Evolutionary conservation across 2,329 filamentous ascomycete species (phyloP).

Genomic region (Pseudocercospora eumusae): DNA sequence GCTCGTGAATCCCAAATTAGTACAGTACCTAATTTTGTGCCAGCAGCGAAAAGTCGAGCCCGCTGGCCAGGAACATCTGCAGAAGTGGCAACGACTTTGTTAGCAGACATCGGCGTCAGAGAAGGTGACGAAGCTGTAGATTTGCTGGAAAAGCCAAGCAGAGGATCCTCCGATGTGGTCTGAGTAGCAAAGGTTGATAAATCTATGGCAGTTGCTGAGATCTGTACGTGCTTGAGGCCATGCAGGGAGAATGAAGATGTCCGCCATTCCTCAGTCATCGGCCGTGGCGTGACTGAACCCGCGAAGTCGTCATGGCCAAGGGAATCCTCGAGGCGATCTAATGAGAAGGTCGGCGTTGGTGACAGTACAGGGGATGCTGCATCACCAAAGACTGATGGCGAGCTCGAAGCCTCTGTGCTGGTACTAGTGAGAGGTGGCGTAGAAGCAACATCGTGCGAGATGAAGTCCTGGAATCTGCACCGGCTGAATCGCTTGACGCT

Average conservation of each 20-base stretch:
- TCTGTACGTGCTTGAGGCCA: conserved; percentile 58
- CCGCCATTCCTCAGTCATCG: conserved; percentile 64
- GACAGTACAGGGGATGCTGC: conserved; percentile 40
- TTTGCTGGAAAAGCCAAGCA: conserved; percentile 60
- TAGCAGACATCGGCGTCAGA: conserved; percentile 54
- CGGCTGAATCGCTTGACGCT: conserved; percentile 61
- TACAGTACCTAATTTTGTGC: conserved; percentile 75
- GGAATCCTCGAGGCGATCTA: conserved; percentile 31
- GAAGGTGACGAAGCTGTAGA: conserved; percentile 57
- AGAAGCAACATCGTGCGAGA: conserved; percentile 17
- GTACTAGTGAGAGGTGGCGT: conserved; percentile 34
- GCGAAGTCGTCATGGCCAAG: conserved; percentile 32
- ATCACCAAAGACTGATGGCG: conserved; percentile 56
- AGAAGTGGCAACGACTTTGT: conserved; percentile 46
- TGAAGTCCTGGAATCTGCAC: conserved; percentile 45
- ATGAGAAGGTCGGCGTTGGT: conserved; percentile 36
- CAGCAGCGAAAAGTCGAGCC: conserved; percentile 76
- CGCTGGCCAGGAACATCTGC: conserved; percentile 80
- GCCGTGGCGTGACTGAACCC: conserved; percentile 35
- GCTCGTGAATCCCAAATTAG: conserved; percentile 84
- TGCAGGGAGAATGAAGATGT: conserved; percentile 63
- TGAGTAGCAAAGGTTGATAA: conserved; percentile 70
- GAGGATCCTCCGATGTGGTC: conserved; percentile 75
- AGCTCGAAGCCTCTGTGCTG: conserved; percentile 31
- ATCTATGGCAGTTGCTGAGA: conserved; percentile 74